These are phyloP conservation scores for Aspergillus sp. DNA, from an alignment of 2,329 filamentous ascomycete genomes.

Conservation along the genomic window DNA sequence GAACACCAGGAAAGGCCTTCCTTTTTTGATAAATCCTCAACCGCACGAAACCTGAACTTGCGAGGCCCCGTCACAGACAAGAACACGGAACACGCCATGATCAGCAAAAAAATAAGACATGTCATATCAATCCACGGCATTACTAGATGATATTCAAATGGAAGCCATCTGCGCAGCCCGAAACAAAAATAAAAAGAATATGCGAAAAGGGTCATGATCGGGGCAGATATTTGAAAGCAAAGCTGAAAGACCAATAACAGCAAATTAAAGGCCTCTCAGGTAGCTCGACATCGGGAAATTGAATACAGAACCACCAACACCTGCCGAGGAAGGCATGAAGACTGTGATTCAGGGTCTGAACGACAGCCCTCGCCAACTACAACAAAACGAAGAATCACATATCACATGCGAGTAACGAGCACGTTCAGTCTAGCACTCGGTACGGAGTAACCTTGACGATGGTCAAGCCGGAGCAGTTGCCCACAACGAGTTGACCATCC, in stretches of 20 bases:
- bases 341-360: conserved; percentile 15
- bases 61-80: neutral
- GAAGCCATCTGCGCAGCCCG: conserved; percentile 7
- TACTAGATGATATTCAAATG: conserved; percentile 25
- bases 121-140: conserved; percentile 15
- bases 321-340: conserved; percentile 19
- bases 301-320: conserved; percentile 29
- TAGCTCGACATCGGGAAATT: conserved; percentile 9
- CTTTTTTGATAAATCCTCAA: conserved; percentile 1
- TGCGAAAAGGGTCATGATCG: neutral
- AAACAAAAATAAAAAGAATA: neutral
- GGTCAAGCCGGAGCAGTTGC: neutral
- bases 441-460: neutral
- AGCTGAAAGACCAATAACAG: neutral
- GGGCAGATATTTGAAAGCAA: conserved; percentile 3
- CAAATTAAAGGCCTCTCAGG: neutral
- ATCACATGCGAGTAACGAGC: conserved; percentile 26
- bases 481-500: neutral
- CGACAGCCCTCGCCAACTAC: conserved; percentile 17
- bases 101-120: neutral
- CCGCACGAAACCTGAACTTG: neutral
- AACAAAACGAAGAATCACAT: conserved; percentile 33
- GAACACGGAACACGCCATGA: neutral
- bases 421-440: neutral
- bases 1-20: conserved; percentile 6